Percentiles rank a stretch among this genome's conserved stretches.
phyloP scores from a whole-genome alignment of 176 grass and related monocot species.

The Bolboschoenus planiculmis region DNA sequence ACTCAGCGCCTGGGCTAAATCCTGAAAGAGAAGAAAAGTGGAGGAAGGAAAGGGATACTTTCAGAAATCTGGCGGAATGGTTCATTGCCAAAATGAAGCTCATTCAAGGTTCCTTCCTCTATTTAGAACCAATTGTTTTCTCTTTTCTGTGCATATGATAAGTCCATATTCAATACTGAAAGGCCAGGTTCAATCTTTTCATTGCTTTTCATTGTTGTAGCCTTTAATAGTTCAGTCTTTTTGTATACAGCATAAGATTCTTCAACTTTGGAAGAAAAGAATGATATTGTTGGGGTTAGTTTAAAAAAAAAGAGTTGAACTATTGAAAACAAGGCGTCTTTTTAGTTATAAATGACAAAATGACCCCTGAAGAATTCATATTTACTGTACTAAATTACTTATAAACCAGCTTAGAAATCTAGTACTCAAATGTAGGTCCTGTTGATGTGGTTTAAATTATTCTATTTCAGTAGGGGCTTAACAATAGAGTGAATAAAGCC shows the following conservation, averaged over 20 bases:
- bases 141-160: neutral
- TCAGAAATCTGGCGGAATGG: neutral
- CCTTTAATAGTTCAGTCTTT: neutral
- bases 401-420: neutral
- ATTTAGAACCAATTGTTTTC: neutral
- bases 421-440: neutral
- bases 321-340: neutral
- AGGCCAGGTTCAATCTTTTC: neutral
- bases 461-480: neutral
- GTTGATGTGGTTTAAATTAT: neutral
- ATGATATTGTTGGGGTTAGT: neutral
- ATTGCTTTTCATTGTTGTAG: neutral
- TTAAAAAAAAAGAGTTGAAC: neutral
- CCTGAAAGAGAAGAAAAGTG: conserved; percentile 13
- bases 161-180: neutral
- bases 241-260: neutral
- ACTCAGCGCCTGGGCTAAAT: conserved; percentile 8
- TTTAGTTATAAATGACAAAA: neutral
- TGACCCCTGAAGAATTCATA: neutral
- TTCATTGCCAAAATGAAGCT: conserved; percentile 22
- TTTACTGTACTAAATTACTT: neutral
- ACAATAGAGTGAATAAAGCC: neutral
- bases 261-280: neutral
- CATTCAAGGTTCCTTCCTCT: conserved; percentile 18
- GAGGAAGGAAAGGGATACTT: conserved; percentile 18